Evolutionary conservation across 2,329 filamentous ascomycete genomes (phyloP), one percentile per base, ranked within the genome.

Genomic region (Coniochaeta sp.): DNA sequence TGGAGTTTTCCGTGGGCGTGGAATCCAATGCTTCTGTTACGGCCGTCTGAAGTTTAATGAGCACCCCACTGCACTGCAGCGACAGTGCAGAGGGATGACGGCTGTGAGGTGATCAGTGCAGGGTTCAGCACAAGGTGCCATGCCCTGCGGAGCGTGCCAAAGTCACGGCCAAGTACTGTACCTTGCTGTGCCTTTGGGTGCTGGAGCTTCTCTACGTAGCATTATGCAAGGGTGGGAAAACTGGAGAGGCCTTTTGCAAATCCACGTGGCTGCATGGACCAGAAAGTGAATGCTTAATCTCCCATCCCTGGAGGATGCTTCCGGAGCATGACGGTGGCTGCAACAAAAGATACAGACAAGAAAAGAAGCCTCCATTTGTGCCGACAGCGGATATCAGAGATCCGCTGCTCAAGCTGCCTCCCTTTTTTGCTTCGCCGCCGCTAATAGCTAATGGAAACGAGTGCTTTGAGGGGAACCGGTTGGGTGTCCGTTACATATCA

Each of bases 31-130:
- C 30, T 56, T n/a, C 16, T 12, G 17, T 56, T 56, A 56, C 54
- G 54, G 54, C 54, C 54, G 54, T 34, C 54, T 36, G 54, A 12
- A 52, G 34, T 56, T 56, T 38, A 38, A 56, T 38, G 19, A 56
- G 54, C 54, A 56, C 17, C 30, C n/a, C 54, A 38, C 30, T 52
- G 47, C 47, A 4, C n/a, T 52, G 47, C 47, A 22, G 19, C 47
- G 44, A 50, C 44, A 52, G 47, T 52, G 47, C 47, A 28, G 47
- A 52, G 47, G 47, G 47, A 52, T 52, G 47, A 52, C 22, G 47
- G n/a, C 47, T 47, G 22, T 16, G 42, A 47, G 42, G 42, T 38
- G 54, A 36, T 56, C 28, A 38, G 54, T 28, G 54, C 30, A 55
- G 26, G 52, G n/a, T 38, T 6, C 19, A n/a, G 6, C 38, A 8